Evolutionary conservation across 169 alveolate species (phyloP), one percentile per base, ranked within the genome.

Genomic region (Cryptosporidium canis): DNA sequence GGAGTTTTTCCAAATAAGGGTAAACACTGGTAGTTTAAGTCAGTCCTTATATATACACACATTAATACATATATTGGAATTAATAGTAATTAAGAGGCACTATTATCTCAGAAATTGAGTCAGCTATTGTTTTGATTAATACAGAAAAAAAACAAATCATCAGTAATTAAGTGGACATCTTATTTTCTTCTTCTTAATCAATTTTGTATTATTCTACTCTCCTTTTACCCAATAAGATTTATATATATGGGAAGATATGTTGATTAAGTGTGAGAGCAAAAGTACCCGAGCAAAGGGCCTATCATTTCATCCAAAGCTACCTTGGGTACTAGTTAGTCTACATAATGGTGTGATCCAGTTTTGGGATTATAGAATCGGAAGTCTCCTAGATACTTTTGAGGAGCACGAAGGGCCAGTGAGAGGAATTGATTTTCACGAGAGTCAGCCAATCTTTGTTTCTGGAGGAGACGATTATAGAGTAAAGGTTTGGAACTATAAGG

Each of bases 331-430:
- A 47, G 96, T 97, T 43, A 94, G 98, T 12, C 94, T 96, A 33
- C 98, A 97, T 94, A 95, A 94, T 68, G 99, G 99, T 63, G 94
- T 94, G 39, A 96, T 98, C 47, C 96, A 96, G 63, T 94, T 97
- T 7, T 97, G 97, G 97, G 99, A 98, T 90, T 98, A 96, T 90
- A 93, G 96, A 61, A 94, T 95, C 45, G 93, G 95, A 6, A 70
- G 94, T 14, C 82, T 94, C 37, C 92, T 94, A 27, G 96, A 94
- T 14, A 93, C 91, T 29, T 97, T 94, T 90, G 94, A 91, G 68
- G 98, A 96, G 45, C 99, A 98, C 90, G 99, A 96, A 63, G 99
- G 99, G 1, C 99, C 99, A 0, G 99, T 97, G 18, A 96, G 99
- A 72, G 97, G 98, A 39, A 95, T 97, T 1, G 95, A 94, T 85